Conservation (phyloP, 495 filamentous ascomycete species). For the Penicillium longicatenatum region DNA sequence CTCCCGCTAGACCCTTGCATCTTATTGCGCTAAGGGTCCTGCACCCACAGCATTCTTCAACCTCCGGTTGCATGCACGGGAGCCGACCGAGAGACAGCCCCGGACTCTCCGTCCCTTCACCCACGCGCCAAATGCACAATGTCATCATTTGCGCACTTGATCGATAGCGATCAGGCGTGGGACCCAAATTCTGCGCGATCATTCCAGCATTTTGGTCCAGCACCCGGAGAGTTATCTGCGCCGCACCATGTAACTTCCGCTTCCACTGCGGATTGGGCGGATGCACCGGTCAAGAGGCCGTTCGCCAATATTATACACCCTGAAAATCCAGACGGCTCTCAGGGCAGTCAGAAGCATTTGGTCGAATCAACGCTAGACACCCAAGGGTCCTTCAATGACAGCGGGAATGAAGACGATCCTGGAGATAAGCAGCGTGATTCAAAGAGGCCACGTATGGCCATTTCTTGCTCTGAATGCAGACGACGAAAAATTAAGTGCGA, state of each 20-base stretch:
- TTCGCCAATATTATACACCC: not conserved
- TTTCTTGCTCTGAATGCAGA: conserved; percentile 4
- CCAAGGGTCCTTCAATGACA: not conserved
- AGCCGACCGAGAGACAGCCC: not conserved
- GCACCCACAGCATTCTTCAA: not conserved
- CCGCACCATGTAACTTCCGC: not conserved
- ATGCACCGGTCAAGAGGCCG: not conserved
- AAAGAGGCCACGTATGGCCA: conserved; percentile 4
- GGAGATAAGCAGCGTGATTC: conserved; percentile 1
- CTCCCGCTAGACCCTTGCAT: not conserved
- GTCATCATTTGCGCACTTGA: not conserved
- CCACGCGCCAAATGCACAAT: not conserved
- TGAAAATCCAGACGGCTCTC: not conserved
- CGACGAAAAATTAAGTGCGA: conserved; percentile 6
- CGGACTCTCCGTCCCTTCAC: not conserved
- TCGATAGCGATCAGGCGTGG: not conserved
- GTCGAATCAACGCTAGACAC: not conserved
- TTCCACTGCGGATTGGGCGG: not conserved
- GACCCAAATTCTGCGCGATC: not conserved
- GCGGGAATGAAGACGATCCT: not conserved
- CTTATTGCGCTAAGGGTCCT: not conserved
- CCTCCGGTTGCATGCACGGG: not conserved
- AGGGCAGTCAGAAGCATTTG: not conserved
- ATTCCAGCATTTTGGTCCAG: not conserved
- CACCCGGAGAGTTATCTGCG: not conserved